A percentile compares a stretch with the other conserved stretches of the same genome.
Conservation (phyloP, 2,329 filamentous ascomycete genomes). For the Calycina marina region DNA sequence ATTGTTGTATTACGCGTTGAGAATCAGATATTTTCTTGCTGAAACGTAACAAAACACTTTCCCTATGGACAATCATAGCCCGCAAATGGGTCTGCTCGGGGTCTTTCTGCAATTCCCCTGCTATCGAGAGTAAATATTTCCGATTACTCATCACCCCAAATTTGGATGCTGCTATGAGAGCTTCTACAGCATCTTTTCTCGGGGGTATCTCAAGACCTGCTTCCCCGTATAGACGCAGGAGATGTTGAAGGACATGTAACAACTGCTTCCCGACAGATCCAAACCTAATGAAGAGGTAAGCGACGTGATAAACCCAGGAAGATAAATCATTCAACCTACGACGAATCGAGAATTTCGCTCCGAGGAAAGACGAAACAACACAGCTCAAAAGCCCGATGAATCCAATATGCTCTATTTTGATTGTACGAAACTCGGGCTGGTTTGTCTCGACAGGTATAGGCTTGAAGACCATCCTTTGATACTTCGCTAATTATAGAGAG, state of each 20-base stretch:
- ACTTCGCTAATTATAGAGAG: constrained; percentile 2
- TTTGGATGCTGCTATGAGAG: constrained; percentile 5
- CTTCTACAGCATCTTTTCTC: constrained; percentile 5
- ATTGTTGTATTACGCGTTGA: constrained; percentile 4
- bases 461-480: constrained; percentile 4
- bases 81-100: constrained; percentile 2
- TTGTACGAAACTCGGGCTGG: constrained; percentile 2
- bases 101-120: constrained; percentile 3
- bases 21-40: constrained; percentile 6
- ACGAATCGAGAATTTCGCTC: constrained; percentile 3
- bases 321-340: constrained; percentile 1
- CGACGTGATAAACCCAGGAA: constrained; percentile 2
- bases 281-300: constrained; percentile 5
- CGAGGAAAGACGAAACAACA: constrained; percentile 5
- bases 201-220: constrained; percentile 3
- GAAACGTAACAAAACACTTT: constrained; percentile 5
- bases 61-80: constrained; percentile 4
- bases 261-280: constrained; percentile 3
- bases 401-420: constrained; percentile 3
- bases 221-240: constrained; percentile 2
- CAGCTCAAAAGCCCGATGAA: constrained; percentile 4
- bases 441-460: constrained; percentile 3
- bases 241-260: constrained; percentile 4
- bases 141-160: constrained; percentile 5
- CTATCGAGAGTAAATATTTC: constrained; percentile 4